Base-by-base conservation (phyloP, 768 basidiomycete species). In the Crassisporium funariophilum region DNA sequence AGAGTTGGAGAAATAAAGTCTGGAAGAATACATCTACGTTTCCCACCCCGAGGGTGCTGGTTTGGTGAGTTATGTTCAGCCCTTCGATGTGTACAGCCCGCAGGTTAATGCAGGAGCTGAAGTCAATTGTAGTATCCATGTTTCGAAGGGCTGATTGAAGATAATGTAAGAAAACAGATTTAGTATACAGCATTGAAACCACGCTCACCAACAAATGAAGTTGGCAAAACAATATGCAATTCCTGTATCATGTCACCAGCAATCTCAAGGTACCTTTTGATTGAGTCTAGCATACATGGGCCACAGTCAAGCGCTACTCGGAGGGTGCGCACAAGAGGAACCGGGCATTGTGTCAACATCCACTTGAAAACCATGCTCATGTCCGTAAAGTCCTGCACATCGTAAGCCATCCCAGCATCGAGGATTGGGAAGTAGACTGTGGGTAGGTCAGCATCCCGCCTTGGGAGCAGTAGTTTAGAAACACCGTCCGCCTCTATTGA, bases 1-100 rank as follows among this genome's bases (percentile, higher is more conserved):
- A 49, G 5, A 67, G 37, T 31, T 62, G 58, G 7, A 47, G 45
- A 41, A 68, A 60, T 17, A 64, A 35, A 10, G 29, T 31, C 34
- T 53, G 55, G 43, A 64, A 57, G 40, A 64, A 57, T 21, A 44
- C 40, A 31, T 58, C 52, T 2, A 63, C 50, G 1, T 45, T n/a
- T n/a, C n/a, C n/a, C n/a, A n/a, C n/a, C n/a, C n/a, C 36, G 10
- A 24, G 45, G 7, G 52, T 25, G 23, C n/a, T 33, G 29, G 40
- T 35, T 25, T 54, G 41, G 20, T 59, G 57, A 20, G 54, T 56
- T 33, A 61, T 54, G 15, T 55, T 47, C n/a, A 58, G 54, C 11
- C 59, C 59, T 38, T 67, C 63, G 10, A 68, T 46, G 39, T 63
- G 55, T 11, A 69, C 34, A 17, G 52, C 56, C 9, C 49, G 49